Base-by-base conservation (phyloP, 129 eudicot species). In the Pittosporum tobira region DNA sequence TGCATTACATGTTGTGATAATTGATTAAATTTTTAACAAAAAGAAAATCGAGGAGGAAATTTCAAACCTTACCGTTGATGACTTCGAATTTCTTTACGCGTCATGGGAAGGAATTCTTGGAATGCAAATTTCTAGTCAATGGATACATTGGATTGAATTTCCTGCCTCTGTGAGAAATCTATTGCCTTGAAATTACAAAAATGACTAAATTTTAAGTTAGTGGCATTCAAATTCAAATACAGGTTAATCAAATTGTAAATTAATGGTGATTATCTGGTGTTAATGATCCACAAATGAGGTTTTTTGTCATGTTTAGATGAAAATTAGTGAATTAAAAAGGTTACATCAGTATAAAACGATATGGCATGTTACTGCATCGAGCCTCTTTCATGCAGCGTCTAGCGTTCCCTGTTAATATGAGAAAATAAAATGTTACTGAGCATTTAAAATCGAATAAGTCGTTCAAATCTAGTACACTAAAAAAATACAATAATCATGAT, bases 241-340 rank as follows among this genome's bases (percentile, higher is more conserved):
- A n/a, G n/a, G n/a, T 8, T 38, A 38, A 0, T 38, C 12, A 38
- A 49, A 49, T 49, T 49, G 27, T 5, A 28, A 21, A 37, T 27
- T 31, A 34, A 23, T 23, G n/a, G 20, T 40, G 18, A 59, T 59
- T 37, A 34, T 40, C 24, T 59, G 64, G 50, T 40, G 26, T 40
- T 25, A 9, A 40, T 40, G 20, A 59, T 34, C 64, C 50, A 59
- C 64, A 59, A 36, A 23, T 37, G 38, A n/a, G n/a, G n/a, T n/a
- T n/a, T n/a, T n/a, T n/a, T n/a, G n/a, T n/a, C 30, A 59, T 59
- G 15, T 59, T 59, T 38, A 38, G 44, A 38, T 38, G 44, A 38
- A 38, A 9, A 1, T 38, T 12, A 38, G 15, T n/a, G n/a, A n/a
- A n/a, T n/a, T n/a, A n/a, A n/a, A n/a, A n/a, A n/a, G n/a, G n/a